Conservation (phyloP, 106 monocot genomes). For the Platanthera zijinensis region DNA sequence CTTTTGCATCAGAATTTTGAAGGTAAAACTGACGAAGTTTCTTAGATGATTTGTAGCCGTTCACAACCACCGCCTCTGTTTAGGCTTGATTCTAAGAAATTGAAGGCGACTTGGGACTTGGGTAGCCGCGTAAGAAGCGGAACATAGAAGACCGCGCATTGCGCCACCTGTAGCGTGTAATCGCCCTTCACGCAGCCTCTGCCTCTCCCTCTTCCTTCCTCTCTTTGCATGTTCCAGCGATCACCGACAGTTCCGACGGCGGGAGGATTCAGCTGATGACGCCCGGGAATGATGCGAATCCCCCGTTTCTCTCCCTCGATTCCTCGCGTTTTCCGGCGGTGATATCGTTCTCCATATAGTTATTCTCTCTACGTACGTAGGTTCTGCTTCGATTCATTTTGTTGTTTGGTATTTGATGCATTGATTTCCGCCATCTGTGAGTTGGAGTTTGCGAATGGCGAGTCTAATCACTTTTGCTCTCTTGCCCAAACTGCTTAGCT, state of each 20-base stretch:
- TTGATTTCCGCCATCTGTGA: neutral
- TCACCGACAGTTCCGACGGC: neutral
- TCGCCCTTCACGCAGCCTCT: neutral
- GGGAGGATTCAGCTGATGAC: neutral
- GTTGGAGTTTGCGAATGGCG: neutral
- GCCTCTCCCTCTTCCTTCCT: neutral
- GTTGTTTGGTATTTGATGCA: neutral
- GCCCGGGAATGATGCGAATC: neutral
- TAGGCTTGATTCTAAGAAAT: too few species aligned
- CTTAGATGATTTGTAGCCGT: too few species aligned
- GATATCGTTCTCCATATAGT: neutral
- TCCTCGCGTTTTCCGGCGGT: neutral
- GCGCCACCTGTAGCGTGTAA: too few species aligned
- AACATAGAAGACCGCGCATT: too few species aligned
- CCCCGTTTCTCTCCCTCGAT: neutral
- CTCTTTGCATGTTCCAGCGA: neutral
- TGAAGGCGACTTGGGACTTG: too few species aligned
- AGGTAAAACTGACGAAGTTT: too few species aligned
- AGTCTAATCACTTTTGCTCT: neutral
- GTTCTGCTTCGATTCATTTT: neutral
- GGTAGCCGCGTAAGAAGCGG: too few species aligned
- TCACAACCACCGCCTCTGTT: too few species aligned
- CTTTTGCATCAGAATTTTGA: too few species aligned
- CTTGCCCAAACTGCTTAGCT: neutral
- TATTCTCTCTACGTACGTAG: neutral